A percentile compares a stretch with the other conserved stretches of the same genome.
Evolutionary conservation across 106 monocot genomes (phyloP).

Genomic region (Apostasia shenzhenica): DNA sequence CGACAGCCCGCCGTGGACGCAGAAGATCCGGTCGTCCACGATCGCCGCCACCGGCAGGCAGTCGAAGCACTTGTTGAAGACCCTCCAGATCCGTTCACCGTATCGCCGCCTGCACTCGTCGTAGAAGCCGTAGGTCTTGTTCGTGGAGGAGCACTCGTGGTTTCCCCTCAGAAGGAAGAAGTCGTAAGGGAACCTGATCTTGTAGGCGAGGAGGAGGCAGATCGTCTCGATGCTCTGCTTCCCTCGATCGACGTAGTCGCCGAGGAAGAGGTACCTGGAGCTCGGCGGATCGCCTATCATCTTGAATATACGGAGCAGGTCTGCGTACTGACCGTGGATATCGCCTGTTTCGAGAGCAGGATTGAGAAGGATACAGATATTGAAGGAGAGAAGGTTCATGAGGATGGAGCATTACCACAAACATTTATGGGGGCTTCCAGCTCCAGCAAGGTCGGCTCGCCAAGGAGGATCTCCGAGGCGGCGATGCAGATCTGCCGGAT

Average conservation of each 20-base stretch:
- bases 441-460: constrained; percentile 28
- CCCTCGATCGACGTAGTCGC: constrained; percentile 49
- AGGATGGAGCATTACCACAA: constrained; percentile 12
- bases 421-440: constrained; percentile 35
- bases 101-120: constrained; percentile 51
- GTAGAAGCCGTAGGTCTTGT: constrained; percentile 50
- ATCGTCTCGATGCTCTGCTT: constrained; percentile 49
- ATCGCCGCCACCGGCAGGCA: constrained; percentile 44
- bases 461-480: constrained; percentile 23
- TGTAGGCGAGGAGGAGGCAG: constrained; percentile 44
- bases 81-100: constrained; percentile 34
- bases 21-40: constrained; percentile 43
- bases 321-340: constrained; percentile 47
- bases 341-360: constrained; percentile 19
- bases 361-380: background rate
- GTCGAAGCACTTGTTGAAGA: constrained; percentile 22
- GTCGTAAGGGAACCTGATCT: constrained; percentile 39
- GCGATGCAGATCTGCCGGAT: constrained; percentile 21
- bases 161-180: constrained; percentile 45
- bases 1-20: constrained; percentile 48
- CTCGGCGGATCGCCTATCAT: constrained; percentile 31
- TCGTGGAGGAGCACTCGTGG: constrained; percentile 48
- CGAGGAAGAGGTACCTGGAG: constrained; percentile 43
- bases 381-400: too few relatives aligned
- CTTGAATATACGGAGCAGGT: constrained; percentile 43